These are phyloP conservation scores for Podaxis sp. DNA, from an alignment of 768 basidiomycete species.

Conservation along the genomic window DNA sequence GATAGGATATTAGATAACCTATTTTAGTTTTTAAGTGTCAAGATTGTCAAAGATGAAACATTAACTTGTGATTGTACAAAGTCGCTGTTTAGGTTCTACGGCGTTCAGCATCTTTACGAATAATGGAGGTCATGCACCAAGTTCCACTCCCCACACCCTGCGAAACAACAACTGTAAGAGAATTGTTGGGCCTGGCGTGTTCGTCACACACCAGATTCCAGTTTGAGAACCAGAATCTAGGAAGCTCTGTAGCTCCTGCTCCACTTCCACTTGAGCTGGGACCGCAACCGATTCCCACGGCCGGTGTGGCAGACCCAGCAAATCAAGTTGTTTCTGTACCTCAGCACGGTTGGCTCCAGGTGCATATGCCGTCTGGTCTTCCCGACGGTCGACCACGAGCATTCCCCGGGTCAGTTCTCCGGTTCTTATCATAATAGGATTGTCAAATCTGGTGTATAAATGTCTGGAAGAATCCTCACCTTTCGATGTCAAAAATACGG, in stretches of 20 bases:
- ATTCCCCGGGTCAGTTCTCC: slow-evolving; percentile 85
- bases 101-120: background rate
- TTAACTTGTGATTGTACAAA: too few relatives aligned
- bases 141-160: slow-evolving; percentile 13
- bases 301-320: slow-evolving; percentile 24
- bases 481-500: slow-evolving; percentile 65
- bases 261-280: slow-evolving; percentile 52
- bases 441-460: background rate
- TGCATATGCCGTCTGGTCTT: slow-evolving; percentile 58
- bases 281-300: slow-evolving; percentile 46
- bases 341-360: slow-evolving; percentile 62
- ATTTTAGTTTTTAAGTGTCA: slow-evolving; percentile 14
- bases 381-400: slow-evolving; percentile 79
- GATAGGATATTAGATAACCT: slow-evolving; percentile 20
- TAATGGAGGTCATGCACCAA: background rate
- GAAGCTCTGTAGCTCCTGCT: slow-evolving; percentile 18
- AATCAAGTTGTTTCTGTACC: slow-evolving; percentile 51
- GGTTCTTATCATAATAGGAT: slow-evolving; percentile 30
- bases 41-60: background rate
- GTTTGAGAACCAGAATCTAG: slow-evolving; percentile 5
- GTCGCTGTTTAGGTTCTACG: too few relatives aligned
- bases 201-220: slow-evolving; percentile 44
- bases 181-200: slow-evolving; percentile 58
- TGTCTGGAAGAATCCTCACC: slow-evolving; percentile 31
- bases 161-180: slow-evolving; percentile 24